Base-by-base conservation (phyloP, 73 alveolate genomes). In the Paramecium tetraurelia region DNA sequence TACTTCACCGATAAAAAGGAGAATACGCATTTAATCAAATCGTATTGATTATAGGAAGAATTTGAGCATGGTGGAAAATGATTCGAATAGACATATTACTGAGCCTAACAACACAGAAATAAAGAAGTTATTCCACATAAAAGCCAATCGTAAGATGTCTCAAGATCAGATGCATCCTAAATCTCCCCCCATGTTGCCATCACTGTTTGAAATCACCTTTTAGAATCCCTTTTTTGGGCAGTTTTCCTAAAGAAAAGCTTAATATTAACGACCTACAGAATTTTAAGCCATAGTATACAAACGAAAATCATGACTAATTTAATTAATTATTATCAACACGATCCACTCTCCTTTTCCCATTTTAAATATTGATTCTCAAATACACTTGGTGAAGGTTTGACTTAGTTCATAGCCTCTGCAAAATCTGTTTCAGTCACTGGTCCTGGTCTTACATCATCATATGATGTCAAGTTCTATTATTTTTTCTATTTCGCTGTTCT, bases 341-440 rank as follows among this genome's bases (percentile, higher is more conserved):
- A 95, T 76, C 99, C 99, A 95, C 92, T 96, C 70, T 98, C 98
- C 22, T 86, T 93, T 97, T 94, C 96, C 99, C 99, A 98, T 94
- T 98, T 96, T 89, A 93, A 94, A 95, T 98, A 98, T 93, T 89
- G 93, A 24, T 94, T 98, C 24, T 95, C 84, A 41, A 94, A 96
- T 75, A 95, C 89, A 20, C 94, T 92, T 38, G 99, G 96, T 21
- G 99, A 96, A 16, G 99, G 97, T 83, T 98, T 98, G 3, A 98
- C 97, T 24, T 96, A 93, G 36, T 93, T 93, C 27, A 97, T 48
- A 31, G 99, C 99, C 36, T 93, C 96, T 31, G 71, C 95, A 87
- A 98, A 94, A 93, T 98, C 99, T 76, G 89, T 93, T 84, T 92
- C 94, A 4, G 98, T 95, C 12, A 98, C 99, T 7, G 98, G 98